A percentile compares a stretch with the other conserved stretches of the same genome.
These are phyloP conservation scores for Polychaeton citri DNA, from an alignment of 2,329 filamentous ascomycete species.

Conservation along the genomic window DNA sequence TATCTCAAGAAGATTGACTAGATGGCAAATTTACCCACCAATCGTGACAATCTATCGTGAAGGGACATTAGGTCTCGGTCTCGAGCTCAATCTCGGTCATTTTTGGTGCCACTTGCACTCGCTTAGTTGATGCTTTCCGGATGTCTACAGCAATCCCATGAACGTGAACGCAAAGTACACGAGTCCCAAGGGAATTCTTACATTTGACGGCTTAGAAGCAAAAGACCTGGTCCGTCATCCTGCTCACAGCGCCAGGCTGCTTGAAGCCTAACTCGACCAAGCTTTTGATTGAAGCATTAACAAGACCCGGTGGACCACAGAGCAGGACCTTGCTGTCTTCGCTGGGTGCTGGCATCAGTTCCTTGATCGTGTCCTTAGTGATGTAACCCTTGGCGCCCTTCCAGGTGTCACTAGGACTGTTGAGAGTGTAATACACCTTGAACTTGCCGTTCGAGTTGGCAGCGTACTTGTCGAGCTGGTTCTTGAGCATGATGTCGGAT, in stretches of 20 bases:
- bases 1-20: no score
- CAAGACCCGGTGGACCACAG: conserved; percentile 49
- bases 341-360: conserved; percentile 34
- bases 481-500: conserved; percentile 45
- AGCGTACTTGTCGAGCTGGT: conserved; percentile 43
- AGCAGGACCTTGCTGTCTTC: conserved; percentile 41
- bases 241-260: conserved; percentile 83
- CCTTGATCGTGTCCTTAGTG: conserved; percentile 36
- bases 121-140: no score
- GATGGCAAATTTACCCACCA: no score
- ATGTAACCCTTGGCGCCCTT: conserved; percentile 37
- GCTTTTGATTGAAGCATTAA: conserved; percentile 41
- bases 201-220: conserved; percentile 62
- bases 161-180: no score
- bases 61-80: no score
- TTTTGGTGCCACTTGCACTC: no score
- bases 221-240: conserved; percentile 92
- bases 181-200: no score
- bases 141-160: no score
- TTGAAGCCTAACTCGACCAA: conserved; percentile 54
- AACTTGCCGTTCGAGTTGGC: conserved; percentile 37
- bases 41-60: no score
- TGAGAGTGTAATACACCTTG: conserved; percentile 43
- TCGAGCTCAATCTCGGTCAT: no score
- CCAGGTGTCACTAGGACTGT: conserved; percentile 36